These are phyloP conservation scores for Lolium multiflorum DNA, from an alignment of 176 grass and related monocot genomes.

Conservation along the genomic window DNA sequence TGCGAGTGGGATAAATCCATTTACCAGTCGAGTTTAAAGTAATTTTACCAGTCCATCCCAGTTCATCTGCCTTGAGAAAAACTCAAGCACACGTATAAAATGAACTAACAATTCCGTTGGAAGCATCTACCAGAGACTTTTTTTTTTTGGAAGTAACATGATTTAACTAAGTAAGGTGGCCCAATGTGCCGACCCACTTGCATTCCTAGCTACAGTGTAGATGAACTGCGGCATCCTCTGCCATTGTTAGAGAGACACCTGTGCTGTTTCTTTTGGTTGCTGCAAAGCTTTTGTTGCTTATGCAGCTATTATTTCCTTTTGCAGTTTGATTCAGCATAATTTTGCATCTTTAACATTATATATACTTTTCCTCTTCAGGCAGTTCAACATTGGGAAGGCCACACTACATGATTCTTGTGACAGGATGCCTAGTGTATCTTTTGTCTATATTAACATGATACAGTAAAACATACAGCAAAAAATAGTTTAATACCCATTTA, in stretches of 20 bases:
- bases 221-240: background rate
- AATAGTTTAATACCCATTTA: background rate
- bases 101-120: background rate
- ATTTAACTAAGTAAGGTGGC: background rate
- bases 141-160: background rate
- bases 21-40: background rate
- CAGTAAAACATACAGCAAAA: background rate
- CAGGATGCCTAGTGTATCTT: constrained; percentile 37
- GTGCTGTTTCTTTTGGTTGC: too few relatives aligned
- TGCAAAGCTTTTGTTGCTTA: background rate
- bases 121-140: background rate
- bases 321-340: background rate
- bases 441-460: constrained; percentile 39
- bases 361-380: constrained; percentile 17
- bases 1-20: background rate
- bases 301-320: constrained; percentile 1
- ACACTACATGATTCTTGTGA: constrained; percentile 37
- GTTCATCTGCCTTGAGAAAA: background rate
- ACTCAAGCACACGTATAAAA: background rate
- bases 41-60: background rate
- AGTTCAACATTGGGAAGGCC: constrained; percentile 28
- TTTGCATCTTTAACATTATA: background rate
- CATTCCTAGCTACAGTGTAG: background rate
- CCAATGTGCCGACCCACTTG: background rate
- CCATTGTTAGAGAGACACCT: background rate